Conservation (phyloP, 2,329 filamentous ascomycete genomes). For the Colletotrichum neosansevieriae region DNA sequence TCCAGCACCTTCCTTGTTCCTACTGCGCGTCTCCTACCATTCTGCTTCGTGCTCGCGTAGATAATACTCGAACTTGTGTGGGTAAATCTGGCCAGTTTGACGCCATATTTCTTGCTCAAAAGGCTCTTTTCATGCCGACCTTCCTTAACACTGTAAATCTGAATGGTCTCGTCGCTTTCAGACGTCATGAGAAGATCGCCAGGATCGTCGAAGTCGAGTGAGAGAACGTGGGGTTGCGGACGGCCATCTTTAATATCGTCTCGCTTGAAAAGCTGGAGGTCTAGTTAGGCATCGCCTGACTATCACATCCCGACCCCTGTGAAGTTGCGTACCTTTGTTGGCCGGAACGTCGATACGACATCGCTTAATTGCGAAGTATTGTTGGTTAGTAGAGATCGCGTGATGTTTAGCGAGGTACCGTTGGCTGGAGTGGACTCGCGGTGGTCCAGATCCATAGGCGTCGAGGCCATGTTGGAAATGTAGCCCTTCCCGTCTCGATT, state of each 20-base stretch:
- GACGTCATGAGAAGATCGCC: slow-evolving; percentile 93
- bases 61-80: slow-evolving; percentile 92
- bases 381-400: slow-evolving; percentile 58
- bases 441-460: slow-evolving; percentile 69
- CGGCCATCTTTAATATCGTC: slow-evolving; percentile 66
- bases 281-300: slow-evolving; percentile 24
- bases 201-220: slow-evolving; percentile 95
- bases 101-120: slow-evolving; percentile 96
- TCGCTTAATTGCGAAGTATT: slow-evolving; percentile 79
- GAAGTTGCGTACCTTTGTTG: slow-evolving; percentile 74
- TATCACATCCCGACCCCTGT: slow-evolving; percentile 23
- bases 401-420: slow-evolving; percentile 62
- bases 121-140: slow-evolving; percentile 90
- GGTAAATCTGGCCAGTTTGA: slow-evolving; percentile 93
- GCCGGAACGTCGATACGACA: slow-evolving; percentile 81
- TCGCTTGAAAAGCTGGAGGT: slow-evolving; percentile 67
- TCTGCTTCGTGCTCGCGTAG: slow-evolving; percentile 95
- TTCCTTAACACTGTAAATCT: slow-evolving; percentile 94
- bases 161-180: slow-evolving; percentile 93
- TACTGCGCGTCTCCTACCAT: slow-evolving; percentile 66
- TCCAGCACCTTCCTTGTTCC: background rate
- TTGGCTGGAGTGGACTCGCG: slow-evolving; percentile 55
- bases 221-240: slow-evolving; percentile 77
- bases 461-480: slow-evolving; percentile 59
- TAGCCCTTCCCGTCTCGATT: background rate